These are phyloP conservation scores for Boletellus ananiceps DNA, from an alignment of 768 basidiomycete genomes.

Conservation along the genomic window DNA sequence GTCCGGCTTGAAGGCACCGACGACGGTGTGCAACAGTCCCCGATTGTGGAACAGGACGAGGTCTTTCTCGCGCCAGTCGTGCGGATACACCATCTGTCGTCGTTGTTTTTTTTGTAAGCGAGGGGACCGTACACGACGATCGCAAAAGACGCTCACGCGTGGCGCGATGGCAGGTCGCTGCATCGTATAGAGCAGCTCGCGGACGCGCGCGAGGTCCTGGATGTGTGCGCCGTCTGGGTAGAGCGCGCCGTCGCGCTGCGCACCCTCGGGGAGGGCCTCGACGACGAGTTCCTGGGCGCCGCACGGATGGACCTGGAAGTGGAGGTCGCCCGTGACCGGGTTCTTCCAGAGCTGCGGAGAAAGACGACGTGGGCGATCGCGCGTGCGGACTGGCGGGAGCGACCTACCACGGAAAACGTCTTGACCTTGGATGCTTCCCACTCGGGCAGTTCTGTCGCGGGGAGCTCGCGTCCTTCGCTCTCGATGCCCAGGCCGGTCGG, in stretches of 20 bases:
- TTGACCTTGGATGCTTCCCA: slow-evolving; percentile 80
- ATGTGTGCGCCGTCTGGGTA: slow-evolving; percentile 82
- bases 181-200: slow-evolving; percentile 76
- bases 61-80: slow-evolving; percentile 74
- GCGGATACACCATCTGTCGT: slow-evolving; percentile 72
- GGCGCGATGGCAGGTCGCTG: slow-evolving; percentile 89
- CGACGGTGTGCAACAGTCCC: slow-evolving; percentile 62
- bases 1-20: slow-evolving; percentile 53
- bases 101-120: too few species aligned
- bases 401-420: slow-evolving; percentile 56
- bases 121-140: too few species aligned
- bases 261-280: slow-evolving; percentile 64
- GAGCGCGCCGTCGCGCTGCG: slow-evolving; percentile 55
- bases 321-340: slow-evolving; percentile 73
- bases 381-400: not conserved
- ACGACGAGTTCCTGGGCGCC: slow-evolving; percentile 64
- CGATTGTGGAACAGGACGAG: slow-evolving; percentile 72
- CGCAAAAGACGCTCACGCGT: slow-evolving; percentile 31
- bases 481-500: slow-evolving; percentile 83
- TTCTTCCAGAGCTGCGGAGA: slow-evolving; percentile 79
- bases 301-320: slow-evolving; percentile 89
- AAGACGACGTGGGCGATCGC: not conserved
- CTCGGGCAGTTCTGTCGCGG: slow-evolving; percentile 62
- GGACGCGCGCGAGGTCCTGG: slow-evolving; percentile 66
- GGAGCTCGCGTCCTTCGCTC: slow-evolving; percentile 67